Evolutionary conservation across 306 rosid species (phyloP), one percentile per base, ranked within the genome.

Genomic region (Cucumis hystrix): DNA sequence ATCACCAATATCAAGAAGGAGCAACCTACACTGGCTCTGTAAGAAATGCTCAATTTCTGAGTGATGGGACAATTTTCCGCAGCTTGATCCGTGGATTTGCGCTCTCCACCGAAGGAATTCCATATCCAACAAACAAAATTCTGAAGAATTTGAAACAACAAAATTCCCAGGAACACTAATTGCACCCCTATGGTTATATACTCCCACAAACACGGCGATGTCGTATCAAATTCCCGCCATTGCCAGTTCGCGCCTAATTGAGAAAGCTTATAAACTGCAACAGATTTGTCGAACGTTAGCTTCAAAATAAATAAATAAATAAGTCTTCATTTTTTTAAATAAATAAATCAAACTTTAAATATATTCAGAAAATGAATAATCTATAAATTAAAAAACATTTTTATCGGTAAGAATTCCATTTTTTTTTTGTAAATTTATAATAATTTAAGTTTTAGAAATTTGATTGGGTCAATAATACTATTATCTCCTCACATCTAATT

Each of bases 161-260:
- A 63, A 45, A 85, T 69, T 37, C 81, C 85, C 40, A 82, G 55
- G 80, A 95, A 88, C 2, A 78, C 84, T 43, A 89, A 74, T 66
- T 91, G 93, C 83, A 89, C 80, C 14, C 81, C 87, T 40, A 92
- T 60, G 83, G 78, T 83, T 43, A 90, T 80, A 61, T 83, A 65
- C 89, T 95, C 98, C 85, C 86, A 84, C 78, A 88, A 66, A 83
- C 98, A 95, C 18, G 97, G 87, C 41, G 88, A 69, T 11, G 56
- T 43, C 56, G 12, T 85, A 20, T 84, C 80, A 63, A 85, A 60
- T 76, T 85, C 87, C 45, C 76, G 70, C 95, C 97, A 88, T 28
- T 75, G 59, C 93, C 96, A 87, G 84, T 83, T 39, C 55, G 83
- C 75, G 82, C 71, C 61, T 47, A 79, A 68, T 74, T 76, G 74